A percentile compares a stretch with the other conserved stretches of the same genome.
phyloP scores from a whole-genome alignment of 768 basidiomycete genomes.

The Clathrus columnatus region DNA sequence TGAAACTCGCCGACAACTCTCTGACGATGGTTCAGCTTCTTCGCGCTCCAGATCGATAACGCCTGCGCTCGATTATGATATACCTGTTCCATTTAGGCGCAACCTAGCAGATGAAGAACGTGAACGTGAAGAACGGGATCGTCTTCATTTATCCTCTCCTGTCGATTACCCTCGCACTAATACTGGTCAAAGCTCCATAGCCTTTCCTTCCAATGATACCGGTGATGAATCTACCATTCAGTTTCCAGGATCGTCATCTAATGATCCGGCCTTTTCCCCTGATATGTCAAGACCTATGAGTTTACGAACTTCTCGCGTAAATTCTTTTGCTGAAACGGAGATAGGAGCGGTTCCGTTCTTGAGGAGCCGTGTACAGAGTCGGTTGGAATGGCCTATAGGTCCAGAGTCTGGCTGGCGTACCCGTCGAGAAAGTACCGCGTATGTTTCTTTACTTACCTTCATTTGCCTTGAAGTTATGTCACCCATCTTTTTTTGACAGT shows the following conservation, averaged over 20 bases:
- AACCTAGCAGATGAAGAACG: slow-evolving; percentile 72
- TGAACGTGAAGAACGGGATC: slow-evolving; percentile 27
- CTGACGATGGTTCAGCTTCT: slow-evolving; percentile 43
- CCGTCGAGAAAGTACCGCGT: slow-evolving; percentile 85
- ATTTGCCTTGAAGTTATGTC: not conserved
- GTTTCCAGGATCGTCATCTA: slow-evolving; percentile 44
- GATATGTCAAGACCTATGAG: slow-evolving; percentile 48
- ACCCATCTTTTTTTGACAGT: slow-evolving; percentile 29
- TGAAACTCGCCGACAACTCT: slow-evolving; percentile 51
- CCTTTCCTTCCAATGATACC: slow-evolving; percentile 49
- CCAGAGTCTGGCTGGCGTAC: slow-evolving; percentile 76
- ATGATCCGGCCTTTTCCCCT: slow-evolving; percentile 44
- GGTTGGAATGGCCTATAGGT: slow-evolving; percentile 40
- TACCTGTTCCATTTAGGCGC: slow-evolving; percentile 67
- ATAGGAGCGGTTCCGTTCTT: slow-evolving; percentile 61
- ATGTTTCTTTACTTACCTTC: slow-evolving; percentile 25
- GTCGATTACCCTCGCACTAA: slow-evolving; percentile 29
- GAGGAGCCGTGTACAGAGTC: slow-evolving; percentile 75
- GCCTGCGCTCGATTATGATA: slow-evolving; percentile 36
- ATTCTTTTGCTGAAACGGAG: slow-evolving; percentile 68
- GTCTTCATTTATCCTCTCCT: slow-evolving; percentile 38
- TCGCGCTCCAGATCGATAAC: slow-evolving; percentile 33
- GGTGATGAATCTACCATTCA: slow-evolving; percentile 56
- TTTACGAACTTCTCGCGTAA: slow-evolving; percentile 51
- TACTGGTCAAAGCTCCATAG: slow-evolving; percentile 40